Base-by-base conservation (phyloP, 768 basidiomycete species). In the Clitopilus passeckerianus region DNA sequence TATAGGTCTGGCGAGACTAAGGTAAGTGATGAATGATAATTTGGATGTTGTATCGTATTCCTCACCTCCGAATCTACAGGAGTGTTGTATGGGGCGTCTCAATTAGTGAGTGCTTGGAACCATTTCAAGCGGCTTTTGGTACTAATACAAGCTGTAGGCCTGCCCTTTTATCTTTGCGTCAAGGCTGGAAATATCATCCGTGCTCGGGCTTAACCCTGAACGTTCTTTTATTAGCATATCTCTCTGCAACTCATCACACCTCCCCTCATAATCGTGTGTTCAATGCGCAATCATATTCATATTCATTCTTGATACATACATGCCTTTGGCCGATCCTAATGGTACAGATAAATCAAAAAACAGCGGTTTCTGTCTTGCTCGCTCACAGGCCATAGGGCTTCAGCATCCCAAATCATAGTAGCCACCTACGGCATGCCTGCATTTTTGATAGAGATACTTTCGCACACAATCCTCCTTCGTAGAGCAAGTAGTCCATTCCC, bases 91-190 rank as follows among this genome's bases (percentile, higher is more conserved):
- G 46, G 46, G 15, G 4, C 46, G 18, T 50, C 18, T 50, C 46
- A 50, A 50, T 18, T 10, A 5, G 46, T 50, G 18, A 50, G 46
- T 23, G 5, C 46, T 22, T 10, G 3, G 10, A 9, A 50, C 5
- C 20, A 50, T 50, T n/a, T 50, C 37, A 4, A 41, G 3, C n/a
- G 12, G 37, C 27, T 41, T 41, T 9, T 12, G 15, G 10, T 18
- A 50, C 5, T 18, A 20, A 50, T 18, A n/a, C 18, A 50, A 5
- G 18, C n/a, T 56, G 14, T 33, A 63, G 61, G 55, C 16, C 20
- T 59, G 34, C 62, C 62, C 46, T 22, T 63, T 20, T 60, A 60
- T 41, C 37, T 63, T 3, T 56, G 60, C 15, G n/a, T 63, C 9
- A 60, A 57, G 34, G 59, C 62, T 24, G 62, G 50, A 18, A 62